phyloP scores from a whole-genome alignment of 371 early-diverging fungal genomes.

The Mortierella sp. region DNA sequence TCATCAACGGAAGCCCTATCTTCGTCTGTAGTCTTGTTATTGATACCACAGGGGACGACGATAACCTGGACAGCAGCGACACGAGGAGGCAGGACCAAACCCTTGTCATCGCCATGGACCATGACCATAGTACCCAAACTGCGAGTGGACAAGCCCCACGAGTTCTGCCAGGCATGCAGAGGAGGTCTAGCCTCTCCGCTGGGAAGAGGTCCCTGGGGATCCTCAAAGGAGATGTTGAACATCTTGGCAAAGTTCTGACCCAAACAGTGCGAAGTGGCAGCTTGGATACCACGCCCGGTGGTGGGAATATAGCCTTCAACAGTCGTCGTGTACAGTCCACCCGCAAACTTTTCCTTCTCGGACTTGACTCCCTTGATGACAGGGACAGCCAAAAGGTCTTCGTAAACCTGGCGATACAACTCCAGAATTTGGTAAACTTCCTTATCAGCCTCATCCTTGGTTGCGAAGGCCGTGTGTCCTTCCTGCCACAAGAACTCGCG shows the following conservation, averaged over 20 bases:
- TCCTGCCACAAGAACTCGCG: constrained; percentile 99
- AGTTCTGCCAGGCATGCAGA: constrained; percentile 98
- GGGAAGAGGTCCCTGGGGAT: constrained; percentile 64
- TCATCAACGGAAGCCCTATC: constrained; percentile 74
- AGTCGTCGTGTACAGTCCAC: constrained; percentile 98
- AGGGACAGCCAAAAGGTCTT: constrained; percentile 98
- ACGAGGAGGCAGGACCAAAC: constrained; percentile 98
- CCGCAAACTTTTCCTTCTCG: constrained; percentile 99
- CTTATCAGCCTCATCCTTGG: constrained; percentile 89
- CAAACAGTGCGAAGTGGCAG: constrained; percentile 99
- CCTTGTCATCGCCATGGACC: constrained; percentile 99
- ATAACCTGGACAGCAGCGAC: constrained; percentile 96
- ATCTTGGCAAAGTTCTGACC: constrained; percentile 99
- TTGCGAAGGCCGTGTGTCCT: constrained; percentile 99
- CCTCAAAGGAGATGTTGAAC: constrained; percentile 93
- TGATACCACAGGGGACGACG: constrained; percentile 97
- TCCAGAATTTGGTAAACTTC: constrained; percentile 97
- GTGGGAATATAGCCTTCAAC: constrained; percentile 99
- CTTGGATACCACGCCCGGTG: constrained; percentile 99
- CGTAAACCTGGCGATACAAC: constrained; percentile 97
- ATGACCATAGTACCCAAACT: constrained; percentile 99
- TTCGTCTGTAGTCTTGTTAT: constrained; percentile 83
- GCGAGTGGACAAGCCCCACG: constrained; percentile 99
- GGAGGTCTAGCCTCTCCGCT: constrained; percentile 66
- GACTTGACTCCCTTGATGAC: constrained; percentile 99